phyloP scores from a whole-genome alignment of 371 early-diverging fungal genomes.

The Mortierella sp. region DNA sequence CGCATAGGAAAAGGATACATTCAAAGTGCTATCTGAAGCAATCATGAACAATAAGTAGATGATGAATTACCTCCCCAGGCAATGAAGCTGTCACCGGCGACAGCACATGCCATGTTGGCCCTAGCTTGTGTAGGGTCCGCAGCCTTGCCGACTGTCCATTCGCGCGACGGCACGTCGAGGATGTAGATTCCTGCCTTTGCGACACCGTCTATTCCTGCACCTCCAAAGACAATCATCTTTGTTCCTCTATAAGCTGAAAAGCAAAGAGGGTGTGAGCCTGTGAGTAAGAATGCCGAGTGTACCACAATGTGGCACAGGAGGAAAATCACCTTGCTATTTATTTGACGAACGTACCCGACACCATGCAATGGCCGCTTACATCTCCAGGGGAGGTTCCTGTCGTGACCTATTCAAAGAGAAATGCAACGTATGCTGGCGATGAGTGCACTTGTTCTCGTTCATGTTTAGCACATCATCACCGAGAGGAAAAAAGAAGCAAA shows the following conservation, averaged over 20 bases:
- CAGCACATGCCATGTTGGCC: neutral
- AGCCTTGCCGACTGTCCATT: neutral
- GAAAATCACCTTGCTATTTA: neutral
- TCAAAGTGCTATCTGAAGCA: too few relatives aligned
- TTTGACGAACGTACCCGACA: neutral
- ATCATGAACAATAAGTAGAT: too few relatives aligned
- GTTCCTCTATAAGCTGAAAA: neutral
- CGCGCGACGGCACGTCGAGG: neutral
- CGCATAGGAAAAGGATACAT: too few relatives aligned
- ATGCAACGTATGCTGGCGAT: too few relatives aligned
- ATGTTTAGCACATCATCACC: too few relatives aligned
- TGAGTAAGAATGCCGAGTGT: neutral
- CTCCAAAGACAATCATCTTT: conserved; percentile 5
- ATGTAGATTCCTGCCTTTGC: neutral
- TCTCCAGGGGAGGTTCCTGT: neutral
- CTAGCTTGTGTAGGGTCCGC: neutral
- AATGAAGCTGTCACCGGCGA: conserved; percentile 9
- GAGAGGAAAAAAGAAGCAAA: too few relatives aligned
- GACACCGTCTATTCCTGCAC: neutral
- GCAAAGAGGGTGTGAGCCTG: neutral
- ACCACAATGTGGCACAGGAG: neutral
- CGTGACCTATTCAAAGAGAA: neutral
- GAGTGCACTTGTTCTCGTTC: too few relatives aligned
- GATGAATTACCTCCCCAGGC: conserved; percentile 15
- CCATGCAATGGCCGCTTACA: conserved; percentile 7